Evolutionary conservation across 129 eudicot genomes (phyloP), one percentile per base, ranked within the genome.

Genomic region (Cynara cardunculus): DNA sequence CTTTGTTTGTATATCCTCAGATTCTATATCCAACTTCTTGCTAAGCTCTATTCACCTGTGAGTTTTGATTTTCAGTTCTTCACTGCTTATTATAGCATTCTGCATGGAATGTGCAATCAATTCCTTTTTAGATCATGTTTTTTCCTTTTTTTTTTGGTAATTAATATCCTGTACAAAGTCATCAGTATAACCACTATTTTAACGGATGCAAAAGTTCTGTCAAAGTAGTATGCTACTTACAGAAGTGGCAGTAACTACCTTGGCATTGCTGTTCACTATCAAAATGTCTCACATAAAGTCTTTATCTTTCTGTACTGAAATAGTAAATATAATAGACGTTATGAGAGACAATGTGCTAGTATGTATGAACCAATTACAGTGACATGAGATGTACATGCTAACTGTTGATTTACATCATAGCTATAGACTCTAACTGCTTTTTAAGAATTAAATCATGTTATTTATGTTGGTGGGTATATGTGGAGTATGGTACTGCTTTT

Each of bases 401-500:
- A n/a, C 7, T 14, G 4, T 71, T 71, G 22, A 25, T 73, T 34
- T 59, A 35, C 76, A 72, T 35, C 69, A 77, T 67, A 7, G 61
- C 12, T n/a, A 46, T 66, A 25, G 9, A 18, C 69, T 77, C 49
- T 49, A 65, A 66, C 73, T 56, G 73, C 72, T 22, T 30, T 4
- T 31, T 30, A 10, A 71, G 18, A 11, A 25, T 69, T n/a, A 70
- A 27, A 44, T 69, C 69, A 21, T 3, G 4, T 28, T 53, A 19
- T 75, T 25, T 11, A 2, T 25, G 46, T 67, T 31, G 11, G 31
- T 6, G 74, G 22, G n/a, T 25, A 69, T 24, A 24, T 25, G 19
- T 7, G 24, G 71, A 46, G 34, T 64, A 31, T 71, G 11, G 74
- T 69, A 74, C 41, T 76, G 80, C 7, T 13, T 81, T 78, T 78